These are phyloP conservation scores for Theileria parva DNA, from an alignment of 169 alveolate genomes.

Conservation along the genomic window DNA sequence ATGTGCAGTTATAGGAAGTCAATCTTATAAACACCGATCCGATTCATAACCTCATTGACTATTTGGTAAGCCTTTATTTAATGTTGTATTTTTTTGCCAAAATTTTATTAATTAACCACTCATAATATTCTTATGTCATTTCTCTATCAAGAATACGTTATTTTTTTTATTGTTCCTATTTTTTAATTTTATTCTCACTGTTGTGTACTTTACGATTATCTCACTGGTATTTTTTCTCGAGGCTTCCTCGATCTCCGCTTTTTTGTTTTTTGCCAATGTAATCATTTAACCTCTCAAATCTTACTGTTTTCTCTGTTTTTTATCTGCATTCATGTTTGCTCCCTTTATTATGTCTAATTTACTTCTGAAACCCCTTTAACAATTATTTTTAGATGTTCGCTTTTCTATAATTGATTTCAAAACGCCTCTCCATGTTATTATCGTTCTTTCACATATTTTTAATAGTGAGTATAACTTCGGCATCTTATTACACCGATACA, in stretches of 20 bases:
- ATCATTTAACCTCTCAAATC: neutral
- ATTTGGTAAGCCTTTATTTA: constrained; percentile 22
- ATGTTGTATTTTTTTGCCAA: neutral
- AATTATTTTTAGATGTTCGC: neutral
- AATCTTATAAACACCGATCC: constrained; percentile 4
- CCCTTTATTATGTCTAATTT: neutral
- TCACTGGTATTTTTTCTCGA: neutral
- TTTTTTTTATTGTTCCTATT: neutral
- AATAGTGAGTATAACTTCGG: neutral
- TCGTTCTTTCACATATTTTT: neutral
- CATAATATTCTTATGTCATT: neutral
- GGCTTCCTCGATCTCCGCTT: neutral
- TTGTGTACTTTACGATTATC: neutral
- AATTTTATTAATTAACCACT: neutral
- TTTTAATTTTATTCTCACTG: neutral
- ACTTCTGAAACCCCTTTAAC: neutral
- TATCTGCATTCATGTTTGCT: neutral
- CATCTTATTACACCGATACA: neutral
- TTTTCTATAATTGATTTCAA: neutral
- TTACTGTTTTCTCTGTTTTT: neutral
- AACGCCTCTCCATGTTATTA: neutral
- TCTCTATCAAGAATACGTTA: neutral
- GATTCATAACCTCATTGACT: constrained; percentile 11
- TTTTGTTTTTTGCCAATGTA: neutral
- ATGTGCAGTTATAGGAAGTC: constrained; percentile 46